phyloP scores from a whole-genome alignment of 768 basidiomycete species.

The Leccinum obscurum region DNA sequence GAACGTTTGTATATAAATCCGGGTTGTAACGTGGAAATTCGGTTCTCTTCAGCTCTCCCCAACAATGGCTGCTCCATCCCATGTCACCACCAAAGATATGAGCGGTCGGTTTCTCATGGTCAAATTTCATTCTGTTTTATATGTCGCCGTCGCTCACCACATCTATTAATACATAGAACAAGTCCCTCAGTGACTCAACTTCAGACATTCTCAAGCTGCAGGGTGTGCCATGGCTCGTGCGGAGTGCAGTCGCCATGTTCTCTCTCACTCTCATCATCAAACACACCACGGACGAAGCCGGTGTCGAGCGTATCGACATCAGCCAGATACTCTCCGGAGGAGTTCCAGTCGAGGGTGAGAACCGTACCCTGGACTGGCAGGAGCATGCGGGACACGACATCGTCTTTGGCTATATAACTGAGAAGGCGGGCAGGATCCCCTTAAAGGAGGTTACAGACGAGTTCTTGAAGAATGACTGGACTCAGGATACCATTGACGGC shows the following conservation, averaged over 20 bases:
- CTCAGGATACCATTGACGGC: slow-evolving; percentile 39
- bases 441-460: slow-evolving; percentile 47
- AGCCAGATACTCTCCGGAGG: slow-evolving; percentile 66
- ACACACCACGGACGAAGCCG: slow-evolving; percentile 61
- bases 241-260: slow-evolving; percentile 57
- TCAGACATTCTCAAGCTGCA: slow-evolving; percentile 69
- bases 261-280: slow-evolving; percentile 61
- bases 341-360: slow-evolving; percentile 56
- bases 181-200: slow-evolving; percentile 56
- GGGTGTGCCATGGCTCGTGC: slow-evolving; percentile 71
- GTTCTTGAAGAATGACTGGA: slow-evolving; percentile 43
- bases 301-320: slow-evolving; percentile 65
- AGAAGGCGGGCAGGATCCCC: slow-evolving; percentile 52
- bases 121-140: slow-evolving; percentile 7
- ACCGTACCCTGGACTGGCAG: slow-evolving; percentile 56
- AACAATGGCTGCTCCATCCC: slow-evolving; percentile 63
- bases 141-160: slow-evolving; percentile 4
- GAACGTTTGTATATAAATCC: slow-evolving; percentile 12
- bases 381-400: slow-evolving; percentile 55
- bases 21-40: background rate
- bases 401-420: slow-evolving; percentile 60
- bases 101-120: slow-evolving; percentile 67
- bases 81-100: slow-evolving; percentile 59
- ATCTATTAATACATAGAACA: slow-evolving; percentile 51
- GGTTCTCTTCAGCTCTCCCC: background rate